These are phyloP conservation scores for Elsinoe arachidis DNA, from an alignment of 2,329 filamentous ascomycete species.

Conservation along the genomic window DNA sequence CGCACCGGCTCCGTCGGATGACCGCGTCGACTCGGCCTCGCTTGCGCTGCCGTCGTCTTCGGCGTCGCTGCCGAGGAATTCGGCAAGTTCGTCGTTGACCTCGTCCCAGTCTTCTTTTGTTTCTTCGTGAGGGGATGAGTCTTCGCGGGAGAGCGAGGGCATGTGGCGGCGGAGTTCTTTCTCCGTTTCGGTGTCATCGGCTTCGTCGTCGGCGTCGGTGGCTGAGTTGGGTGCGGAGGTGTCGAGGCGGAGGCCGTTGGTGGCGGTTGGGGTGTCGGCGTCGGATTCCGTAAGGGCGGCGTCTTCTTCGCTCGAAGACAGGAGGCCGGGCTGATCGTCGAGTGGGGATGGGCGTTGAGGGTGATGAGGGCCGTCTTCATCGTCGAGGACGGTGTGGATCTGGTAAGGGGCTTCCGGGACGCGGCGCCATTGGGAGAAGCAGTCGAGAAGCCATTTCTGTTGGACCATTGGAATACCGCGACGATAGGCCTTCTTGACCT, in stretches of 20 bases:
- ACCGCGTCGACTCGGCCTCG: slow-evolving; percentile 34
- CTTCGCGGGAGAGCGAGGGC: slow-evolving; percentile 34
- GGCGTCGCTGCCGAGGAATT: slow-evolving; percentile 56
- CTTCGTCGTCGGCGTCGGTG: slow-evolving; percentile 23
- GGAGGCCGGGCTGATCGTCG: slow-evolving; percentile 27
- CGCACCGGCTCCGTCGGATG: slow-evolving; percentile 14
- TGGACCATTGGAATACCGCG: slow-evolving; percentile 83
- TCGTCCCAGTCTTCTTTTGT: slow-evolving; percentile 35
- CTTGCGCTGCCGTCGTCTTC: slow-evolving; percentile 40
- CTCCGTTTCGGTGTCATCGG: slow-evolving; percentile 12
- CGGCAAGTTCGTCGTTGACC: slow-evolving; percentile 62
- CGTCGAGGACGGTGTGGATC: slow-evolving; percentile 65
- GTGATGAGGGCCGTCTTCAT: slow-evolving; percentile 29
- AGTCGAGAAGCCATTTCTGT: slow-evolving; percentile 80
- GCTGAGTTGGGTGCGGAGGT: slow-evolving; percentile 24
- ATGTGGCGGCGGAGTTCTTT: slow-evolving; percentile 38
- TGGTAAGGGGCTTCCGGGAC: slow-evolving; percentile 71
- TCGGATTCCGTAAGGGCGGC: slow-evolving; percentile 33
- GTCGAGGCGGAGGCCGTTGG: slow-evolving; percentile 19
- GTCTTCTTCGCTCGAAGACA: slow-evolving; percentile 40
- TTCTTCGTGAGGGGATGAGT: slow-evolving; percentile 25
- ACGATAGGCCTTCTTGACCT: slow-evolving; percentile 77
- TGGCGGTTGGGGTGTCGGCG: slow-evolving; percentile 21
- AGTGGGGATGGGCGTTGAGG: slow-evolving; percentile 24
- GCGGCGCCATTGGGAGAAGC: slow-evolving; percentile 72